Base-by-base conservation (phyloP, 192 early-diverging fungal species). In the Backusella morwellensis region DNA sequence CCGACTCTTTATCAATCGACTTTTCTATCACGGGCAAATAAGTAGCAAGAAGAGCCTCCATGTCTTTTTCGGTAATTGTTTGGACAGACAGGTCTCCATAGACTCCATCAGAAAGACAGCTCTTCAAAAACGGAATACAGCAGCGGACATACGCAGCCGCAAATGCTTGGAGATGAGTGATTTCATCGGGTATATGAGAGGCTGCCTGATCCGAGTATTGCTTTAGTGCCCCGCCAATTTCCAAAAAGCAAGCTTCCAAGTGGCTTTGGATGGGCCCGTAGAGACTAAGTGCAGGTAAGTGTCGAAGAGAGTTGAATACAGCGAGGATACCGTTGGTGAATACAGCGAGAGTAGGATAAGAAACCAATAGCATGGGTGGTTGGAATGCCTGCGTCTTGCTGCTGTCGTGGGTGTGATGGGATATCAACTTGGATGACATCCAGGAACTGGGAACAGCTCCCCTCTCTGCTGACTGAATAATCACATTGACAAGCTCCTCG, bases 281-380 rank as follows among this genome's bases (percentile, higher is more conserved):
- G 6, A 88, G 52, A 9, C 85, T 79, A 14, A 87, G 56, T 1
- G 89, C 87, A 7, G 89, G 87, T 29, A 90, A 41, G 36, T 87
- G 72, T 17, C 93, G 88, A 23, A 94, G 82, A 6, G 88, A 85
- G 74, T 94, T 94, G 54, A 90, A 90, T 8, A 88, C 83, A 21
- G 84, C 76, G 47, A 89, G 82, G 50, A 91, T 88, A 4, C 86
- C 83, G 76, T 94, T 94, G 38, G 91, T 86, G 14, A 94, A 86
- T 52, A 85, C 73, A 1, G 91, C 93, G 6, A 93, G 78, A 4
- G 89, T 82, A 2, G 93, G 93, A 68, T 92, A 91, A 35, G 88
- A 84, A 34, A 92, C 79, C 54, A 93, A 74, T 41, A 82, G 75
- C 12, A 81, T 76, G 17, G 89, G 90, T 66, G 91, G 88, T 6